phyloP scores from a whole-genome alignment of 1,284 basidiomycete genomes.

The Naganishia sp. region DNA sequence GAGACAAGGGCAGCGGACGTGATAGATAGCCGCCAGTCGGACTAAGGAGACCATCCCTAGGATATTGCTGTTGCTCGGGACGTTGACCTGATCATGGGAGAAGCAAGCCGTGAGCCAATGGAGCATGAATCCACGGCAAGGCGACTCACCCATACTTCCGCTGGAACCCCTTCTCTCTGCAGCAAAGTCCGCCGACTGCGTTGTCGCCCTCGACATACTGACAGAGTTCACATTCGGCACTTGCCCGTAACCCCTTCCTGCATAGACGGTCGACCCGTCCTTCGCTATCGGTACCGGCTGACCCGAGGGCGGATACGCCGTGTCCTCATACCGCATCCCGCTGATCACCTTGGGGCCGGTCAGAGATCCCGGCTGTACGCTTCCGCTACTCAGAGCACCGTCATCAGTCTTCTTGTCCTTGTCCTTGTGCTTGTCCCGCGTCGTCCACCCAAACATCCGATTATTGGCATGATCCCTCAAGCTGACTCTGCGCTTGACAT shows the following conservation, averaged over 20 bases:
- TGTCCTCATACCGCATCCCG: conserved; percentile 21
- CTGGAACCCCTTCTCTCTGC: conserved; percentile 11
- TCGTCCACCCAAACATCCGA: conserved; percentile 28
- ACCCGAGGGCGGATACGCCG: conserved; percentile 11
- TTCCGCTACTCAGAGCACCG: neutral
- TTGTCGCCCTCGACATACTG: conserved; percentile 17
- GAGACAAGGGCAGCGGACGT: conserved; percentile 10
- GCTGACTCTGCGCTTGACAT: conserved; percentile 20
- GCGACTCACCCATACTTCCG: conserved; percentile 13
- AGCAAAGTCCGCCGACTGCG: conserved; percentile 8
- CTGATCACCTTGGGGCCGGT: conserved; percentile 13
- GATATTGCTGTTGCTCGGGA: neutral
- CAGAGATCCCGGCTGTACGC: neutral
- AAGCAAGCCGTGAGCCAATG: neutral
- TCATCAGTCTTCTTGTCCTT: conserved; percentile 17
- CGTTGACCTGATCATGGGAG: neutral
- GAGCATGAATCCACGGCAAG: too few species aligned
- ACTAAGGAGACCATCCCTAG: conserved; percentile 12
- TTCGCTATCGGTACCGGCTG: conserved; percentile 18
- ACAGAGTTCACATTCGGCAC: neutral
- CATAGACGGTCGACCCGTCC: neutral
- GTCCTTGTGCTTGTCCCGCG: conserved; percentile 25
- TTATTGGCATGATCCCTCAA: conserved; percentile 18
- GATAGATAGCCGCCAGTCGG: conserved; percentile 7
- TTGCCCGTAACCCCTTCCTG: conserved; percentile 5